Base-by-base conservation (phyloP, 176 grass and related monocot genomes). In the Otatea glauca region DNA sequence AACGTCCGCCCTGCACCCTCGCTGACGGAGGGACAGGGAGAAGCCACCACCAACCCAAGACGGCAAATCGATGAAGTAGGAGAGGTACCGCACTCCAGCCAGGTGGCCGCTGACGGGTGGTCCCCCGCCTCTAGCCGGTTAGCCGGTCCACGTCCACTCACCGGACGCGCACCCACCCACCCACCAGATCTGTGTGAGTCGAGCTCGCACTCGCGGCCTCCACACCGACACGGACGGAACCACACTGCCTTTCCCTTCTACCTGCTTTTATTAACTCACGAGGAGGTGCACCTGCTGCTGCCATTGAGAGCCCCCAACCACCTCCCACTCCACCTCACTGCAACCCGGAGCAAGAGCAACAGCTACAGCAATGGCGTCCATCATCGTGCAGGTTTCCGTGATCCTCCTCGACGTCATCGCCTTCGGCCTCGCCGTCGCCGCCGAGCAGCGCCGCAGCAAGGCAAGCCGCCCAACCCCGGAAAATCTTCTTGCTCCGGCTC, bases 381-480 rank as follows among this genome's bases (percentile, higher is more conserved):
- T 95, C 78, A 6, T 95, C 81, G 89, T 98, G 83, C 84, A 92
- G 20, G 89, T 74, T 24, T 55, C 79, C 56, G 96, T 94, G 23
- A 85, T 95, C 72, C 11, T 98, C 43, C 72, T 98, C 48, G 91
- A 95, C 86, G 18, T 98, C 45, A 77, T 93, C 72, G 96, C 96
- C 44, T 98, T 98, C 60, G 96, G 91, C 21, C 86, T 98, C 68
- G 96, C 87, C 65, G 87, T 98, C 39, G 96, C 96, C 13, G 96
- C 96, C 81, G 96, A 98, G 89, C 96, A 93, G 80, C 92, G 96
- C 79, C 89, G 96, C 25, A 98, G 96, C 92, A 90, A 70, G 72
- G 92, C 88, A 80, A 83, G 41, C 18, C 53, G 34, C 54, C 35
- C 53, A 0, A 14, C 69, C 18, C 4, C 18, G 3, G 3, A 21